Base-by-base conservation (phyloP, 768 basidiomycete genomes). In the Tulasnella sp. region DNA sequence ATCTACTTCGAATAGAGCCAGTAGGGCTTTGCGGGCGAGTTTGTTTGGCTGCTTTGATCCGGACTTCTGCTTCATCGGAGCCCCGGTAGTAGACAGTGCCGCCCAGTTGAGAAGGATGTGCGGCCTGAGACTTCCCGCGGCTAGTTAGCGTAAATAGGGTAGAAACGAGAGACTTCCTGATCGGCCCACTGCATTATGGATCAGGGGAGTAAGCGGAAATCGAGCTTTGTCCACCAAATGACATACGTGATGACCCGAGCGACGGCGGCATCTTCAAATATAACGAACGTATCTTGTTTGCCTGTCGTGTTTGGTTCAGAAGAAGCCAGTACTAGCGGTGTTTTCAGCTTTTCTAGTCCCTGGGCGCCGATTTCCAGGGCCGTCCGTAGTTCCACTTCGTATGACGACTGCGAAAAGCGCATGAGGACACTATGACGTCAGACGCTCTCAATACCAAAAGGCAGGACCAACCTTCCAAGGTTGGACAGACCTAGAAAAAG, bases 341-440 rank as follows among this genome's bases (percentile, higher is more conserved):
- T 81, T 64, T 83, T 82, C 1, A 85, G 81, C 79, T 85, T 85
- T 67, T 84, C 84, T 68, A 83, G 83, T 1, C 82, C 85, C 5
- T 83, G 81, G 11, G 80, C 54, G 15, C 85, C 83, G 49, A 80
- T 78, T 39, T 81, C 79, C 3, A 83, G 79, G 7, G 84, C 84
- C 12, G 82, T 82, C 12, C 82, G 80, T n/a, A 85, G 80, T 76
- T 85, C 85, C 36, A 83, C 78, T 39, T 82, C 80, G 75, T 85
- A 85, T 17, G 83, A 83, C 29, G 83, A 80, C 76, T 80, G 67
- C 8, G 9, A 42, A 42, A 42, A 17, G 17, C 9, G 8, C 11
- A 52, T n/a, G n/a, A 34, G 37, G 9, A 11, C 3, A 40, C 67
- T 6, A 58, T 67, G 22, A 68, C 11, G n/a, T 69, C 22, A 38